phyloP scores from a whole-genome alignment of 768 basidiomycete species.

The Filobasidium wieringae region DNA sequence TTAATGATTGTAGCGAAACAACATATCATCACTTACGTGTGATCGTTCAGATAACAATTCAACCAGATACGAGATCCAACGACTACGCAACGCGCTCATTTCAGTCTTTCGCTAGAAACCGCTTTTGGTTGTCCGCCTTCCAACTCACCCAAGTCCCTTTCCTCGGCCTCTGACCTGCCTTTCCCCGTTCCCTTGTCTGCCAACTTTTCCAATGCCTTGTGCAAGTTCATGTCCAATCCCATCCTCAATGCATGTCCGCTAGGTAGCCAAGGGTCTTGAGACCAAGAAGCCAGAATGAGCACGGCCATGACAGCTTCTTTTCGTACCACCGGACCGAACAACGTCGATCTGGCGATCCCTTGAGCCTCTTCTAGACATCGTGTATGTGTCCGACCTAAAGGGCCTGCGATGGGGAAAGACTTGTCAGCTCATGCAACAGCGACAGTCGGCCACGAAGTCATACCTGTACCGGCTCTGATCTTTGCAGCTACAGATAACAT shows the following conservation, averaged over 20 bases:
- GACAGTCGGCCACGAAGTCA: slow-evolving; percentile 38
- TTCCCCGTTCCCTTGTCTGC: slow-evolving; percentile 46
- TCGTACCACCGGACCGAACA: slow-evolving; percentile 84
- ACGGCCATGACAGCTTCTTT: slow-evolving; percentile 90
- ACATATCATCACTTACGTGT: slow-evolving; percentile 52
- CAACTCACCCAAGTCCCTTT: slow-evolving; percentile 64
- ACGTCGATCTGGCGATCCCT: slow-evolving; percentile 81
- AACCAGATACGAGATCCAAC: slow-evolving; percentile 89
- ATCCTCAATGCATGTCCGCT: slow-evolving; percentile 93
- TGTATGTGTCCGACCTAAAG: slow-evolving; percentile 73
- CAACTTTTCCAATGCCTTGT: slow-evolving; percentile 82
- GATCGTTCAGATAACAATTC: slow-evolving; percentile 91
- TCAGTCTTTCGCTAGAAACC: neutral
- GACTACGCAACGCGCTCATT: slow-evolving; percentile 44
- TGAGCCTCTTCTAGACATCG: slow-evolving; percentile 88
- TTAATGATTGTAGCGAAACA: neutral
- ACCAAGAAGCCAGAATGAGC: slow-evolving; percentile 84
- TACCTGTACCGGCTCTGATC: slow-evolving; percentile 66
- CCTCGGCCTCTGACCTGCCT: slow-evolving; percentile 58
- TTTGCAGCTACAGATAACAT: slow-evolving; percentile 84
- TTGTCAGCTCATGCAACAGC: neutral
- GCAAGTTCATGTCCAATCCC: slow-evolving; percentile 85
- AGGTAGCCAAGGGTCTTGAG: slow-evolving; percentile 86
- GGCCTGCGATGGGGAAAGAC: slow-evolving; percentile 26
- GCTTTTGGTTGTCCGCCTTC: neutral